phyloP scores from a whole-genome alignment of 2,329 filamentous ascomycete genomes.

The Cladophialophora bantiana region DNA sequence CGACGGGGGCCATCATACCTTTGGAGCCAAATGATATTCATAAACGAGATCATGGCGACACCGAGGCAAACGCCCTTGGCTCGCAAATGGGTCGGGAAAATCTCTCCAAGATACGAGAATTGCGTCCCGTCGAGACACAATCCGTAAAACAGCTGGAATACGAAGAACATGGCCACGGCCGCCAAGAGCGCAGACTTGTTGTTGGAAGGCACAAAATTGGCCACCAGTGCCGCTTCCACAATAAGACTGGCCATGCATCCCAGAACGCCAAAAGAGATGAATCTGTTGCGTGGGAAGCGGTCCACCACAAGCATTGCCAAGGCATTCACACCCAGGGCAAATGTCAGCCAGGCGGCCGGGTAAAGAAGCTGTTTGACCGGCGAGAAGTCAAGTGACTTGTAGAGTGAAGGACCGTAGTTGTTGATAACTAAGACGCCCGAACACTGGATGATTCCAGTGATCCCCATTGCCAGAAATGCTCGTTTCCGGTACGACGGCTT shows the following conservation, averaged over 20 bases:
- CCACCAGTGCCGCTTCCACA: conserved; percentile 49
- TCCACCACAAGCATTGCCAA: conserved; percentile 34
- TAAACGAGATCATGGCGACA: conserved; percentile 47
- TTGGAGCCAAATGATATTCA: conserved; percentile 49
- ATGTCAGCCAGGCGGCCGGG: conserved; percentile 33
- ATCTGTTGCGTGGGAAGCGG: conserved; percentile 34
- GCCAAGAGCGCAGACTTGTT: conserved; percentile 46
- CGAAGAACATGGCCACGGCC: conserved; percentile 51
- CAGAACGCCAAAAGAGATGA: conserved; percentile 46
- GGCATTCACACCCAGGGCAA: conserved; percentile 36
- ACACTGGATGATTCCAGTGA: conserved; percentile 41
- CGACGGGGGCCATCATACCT: conserved; percentile 15
- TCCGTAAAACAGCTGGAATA: conserved; percentile 52
- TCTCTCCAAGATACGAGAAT: conserved; percentile 56
- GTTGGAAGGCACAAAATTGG: conserved; percentile 46
- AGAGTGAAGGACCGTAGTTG: conserved; percentile 55
- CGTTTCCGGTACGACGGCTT: conserved; percentile 37
- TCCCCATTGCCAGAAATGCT: conserved; percentile 31
- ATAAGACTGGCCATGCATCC: conserved; percentile 52
- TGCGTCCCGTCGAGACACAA: conserved; percentile 56
- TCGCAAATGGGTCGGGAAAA: conserved; percentile 53
- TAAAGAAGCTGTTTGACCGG: conserved; percentile 42
- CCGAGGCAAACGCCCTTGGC: conserved; percentile 44
- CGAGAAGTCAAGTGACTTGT: conserved; percentile 53
- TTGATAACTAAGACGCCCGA: conserved; percentile 51